Evolutionary conservation across 1,284 basidiomycete genomes (phyloP).

Genomic region (Tremellales sp.): DNA sequence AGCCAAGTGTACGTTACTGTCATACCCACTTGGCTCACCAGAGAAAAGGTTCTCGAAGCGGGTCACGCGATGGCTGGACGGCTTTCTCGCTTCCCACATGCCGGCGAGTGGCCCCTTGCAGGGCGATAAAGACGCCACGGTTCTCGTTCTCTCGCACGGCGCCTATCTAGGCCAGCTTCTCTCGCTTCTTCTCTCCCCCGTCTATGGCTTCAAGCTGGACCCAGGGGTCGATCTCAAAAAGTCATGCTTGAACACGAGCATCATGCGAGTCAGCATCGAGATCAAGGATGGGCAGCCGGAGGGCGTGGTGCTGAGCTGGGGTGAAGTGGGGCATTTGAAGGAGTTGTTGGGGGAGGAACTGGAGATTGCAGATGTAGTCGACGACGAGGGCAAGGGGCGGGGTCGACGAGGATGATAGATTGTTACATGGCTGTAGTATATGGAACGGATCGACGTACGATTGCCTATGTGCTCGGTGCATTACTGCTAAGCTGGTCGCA

Average conservation of each 20-base stretch:
- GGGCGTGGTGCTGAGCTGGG: conserved; percentile 26
- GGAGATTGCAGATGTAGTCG: conserved; percentile 11
- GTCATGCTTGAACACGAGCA: conserved; percentile 31
- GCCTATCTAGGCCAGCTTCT: conserved; percentile 35
- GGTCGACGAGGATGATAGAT: no score
- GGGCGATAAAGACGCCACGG: conserved; percentile 7
- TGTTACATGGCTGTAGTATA: not conserved
- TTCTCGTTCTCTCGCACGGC: conserved; percentile 42
- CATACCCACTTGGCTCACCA: no score
- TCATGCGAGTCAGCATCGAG: conserved; percentile 24
- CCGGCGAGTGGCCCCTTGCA: conserved; percentile 11
- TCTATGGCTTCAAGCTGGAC: conserved; percentile 6
- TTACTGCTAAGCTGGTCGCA: no score
- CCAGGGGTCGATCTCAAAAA: conserved; percentile 14
- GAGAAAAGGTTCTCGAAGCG: no score
- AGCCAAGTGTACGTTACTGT: conserved; percentile 24
- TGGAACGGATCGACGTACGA: not conserved
- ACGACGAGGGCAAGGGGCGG: conserved; percentile 11
- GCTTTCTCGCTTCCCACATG: conserved; percentile 10
- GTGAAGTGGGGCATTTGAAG: conserved; percentile 26
- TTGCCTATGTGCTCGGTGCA: no score
- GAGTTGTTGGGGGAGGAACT: conserved; percentile 15
- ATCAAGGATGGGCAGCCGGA: conserved; percentile 9
- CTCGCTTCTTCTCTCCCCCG: conserved; percentile 18
- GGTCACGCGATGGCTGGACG: no score